These are phyloP conservation scores for Schwanniomyces occidentalis DNA, from an alignment of 805 yeast genomes.

Conservation along the genomic window DNA sequence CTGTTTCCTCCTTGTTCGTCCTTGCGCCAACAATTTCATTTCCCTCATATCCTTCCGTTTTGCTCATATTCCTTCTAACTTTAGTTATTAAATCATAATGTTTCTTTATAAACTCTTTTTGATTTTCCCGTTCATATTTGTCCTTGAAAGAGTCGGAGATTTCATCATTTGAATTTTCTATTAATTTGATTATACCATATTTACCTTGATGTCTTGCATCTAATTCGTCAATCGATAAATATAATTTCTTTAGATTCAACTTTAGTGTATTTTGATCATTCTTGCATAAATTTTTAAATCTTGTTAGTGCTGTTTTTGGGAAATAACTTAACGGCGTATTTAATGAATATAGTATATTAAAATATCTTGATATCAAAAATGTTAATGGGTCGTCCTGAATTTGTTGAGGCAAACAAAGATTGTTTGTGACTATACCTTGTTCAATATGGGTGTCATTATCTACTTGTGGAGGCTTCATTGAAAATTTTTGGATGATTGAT, in stretches of 20 bases:
- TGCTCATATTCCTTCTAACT: conserved; percentile 11
- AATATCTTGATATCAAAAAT: conserved; percentile 36
- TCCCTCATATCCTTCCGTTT: conserved; percentile 18
- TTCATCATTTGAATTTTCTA: not conserved
- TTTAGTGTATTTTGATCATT: conserved; percentile 16
- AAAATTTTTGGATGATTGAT: conserved; percentile 6
- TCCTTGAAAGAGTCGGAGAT: conserved; percentile 3
- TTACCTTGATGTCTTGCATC: conserved; percentile 43
- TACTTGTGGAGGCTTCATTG: conserved; percentile 17
- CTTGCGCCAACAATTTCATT: conserved; percentile 18
- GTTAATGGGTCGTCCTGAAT: conserved; percentile 23
- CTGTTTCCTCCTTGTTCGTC: conserved; percentile 7
- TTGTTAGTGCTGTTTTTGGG: conserved; percentile 49
- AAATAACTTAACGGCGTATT: conserved; percentile 42
- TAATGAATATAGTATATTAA: conserved; percentile 36
- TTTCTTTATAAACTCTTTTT: conserved; percentile 14
- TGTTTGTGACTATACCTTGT: not conserved
- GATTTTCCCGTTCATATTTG: conserved; percentile 22
- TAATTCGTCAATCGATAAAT: conserved; percentile 37
- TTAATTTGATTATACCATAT: conserved; percentile 21
- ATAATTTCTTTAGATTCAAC: conserved; percentile 28
- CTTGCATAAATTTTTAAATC: conserved; percentile 45
- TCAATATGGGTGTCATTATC: not conserved
- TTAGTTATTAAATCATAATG: conserved; percentile 4
- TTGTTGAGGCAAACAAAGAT: conserved; percentile 15